Base-by-base conservation (phyloP, 495 filamentous ascomycete species). In the Beverwykella pulmonaria region DNA sequence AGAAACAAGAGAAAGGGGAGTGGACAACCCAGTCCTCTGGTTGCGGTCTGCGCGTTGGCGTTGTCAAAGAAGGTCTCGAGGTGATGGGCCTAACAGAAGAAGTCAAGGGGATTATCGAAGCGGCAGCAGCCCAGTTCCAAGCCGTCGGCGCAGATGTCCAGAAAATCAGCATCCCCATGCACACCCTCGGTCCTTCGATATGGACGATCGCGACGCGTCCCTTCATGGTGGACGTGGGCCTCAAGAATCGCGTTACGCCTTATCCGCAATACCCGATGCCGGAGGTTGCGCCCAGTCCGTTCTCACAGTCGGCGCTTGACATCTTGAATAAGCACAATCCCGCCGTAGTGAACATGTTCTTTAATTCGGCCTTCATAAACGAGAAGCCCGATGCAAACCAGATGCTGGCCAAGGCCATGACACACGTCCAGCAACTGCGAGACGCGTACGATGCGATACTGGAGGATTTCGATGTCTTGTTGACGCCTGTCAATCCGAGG, bases 321-420 rank as follows among this genome's bases (percentile, higher is more conserved):
- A 29, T 56, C 0, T 27, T 68, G 25, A 57, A 61, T 25, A 68
- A 61, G n/a, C 59, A 62, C 39, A 68, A 68, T 39, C 65, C 65
- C 22, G 65, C 59, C 2, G 59, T 63, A 20, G 59, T 63, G 59
- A 68, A 68, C 49, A 60, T 68, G 46, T 48, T 68, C 20, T 68
- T 68, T 25, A 68, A 63, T 20, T 59, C 53, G 10, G 50, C 58
- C 19, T 62, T 60, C 32, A 15, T 63, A 15, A 41, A 57, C 25
- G 52, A 36, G 19, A 48, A 52, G 29, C 27, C 29, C 2, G 47
- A 61, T 20, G 53, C 44, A 6, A 61, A 67, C 60, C n/a, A 30
- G 8, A n/a, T 58, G 25, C 26, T 57, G 5, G 65, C 17, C 2
- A 68, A 63, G 30, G 59, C 59, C 9, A 34, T 62, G 39, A 57